Evolutionary conservation across 306 rosid genomes (phyloP).

Genomic region (Sicyos edulis): DNA sequence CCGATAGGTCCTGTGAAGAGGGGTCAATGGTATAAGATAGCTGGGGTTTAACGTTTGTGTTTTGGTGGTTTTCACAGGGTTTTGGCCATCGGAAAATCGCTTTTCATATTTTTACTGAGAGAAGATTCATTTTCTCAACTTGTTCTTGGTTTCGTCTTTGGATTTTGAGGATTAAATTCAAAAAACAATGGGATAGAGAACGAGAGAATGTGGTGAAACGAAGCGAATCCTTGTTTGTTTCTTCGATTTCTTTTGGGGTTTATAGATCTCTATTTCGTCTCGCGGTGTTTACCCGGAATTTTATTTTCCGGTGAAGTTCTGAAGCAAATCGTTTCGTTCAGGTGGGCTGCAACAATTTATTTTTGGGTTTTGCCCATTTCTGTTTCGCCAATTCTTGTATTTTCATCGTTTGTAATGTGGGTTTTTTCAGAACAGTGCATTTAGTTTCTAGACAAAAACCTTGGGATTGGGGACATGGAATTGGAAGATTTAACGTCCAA

Average conservation of each 20-base stretch:
- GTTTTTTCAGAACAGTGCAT: slow-evolving; percentile 20
- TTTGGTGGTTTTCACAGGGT: slow-evolving; percentile 62
- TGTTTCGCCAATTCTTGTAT: slow-evolving; percentile 21
- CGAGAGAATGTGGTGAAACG: slow-evolving; percentile 24
- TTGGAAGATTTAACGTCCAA: slow-evolving; percentile 16
- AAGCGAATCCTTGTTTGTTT: slow-evolving; percentile 2
- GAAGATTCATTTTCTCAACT: background rate
- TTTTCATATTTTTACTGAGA: background rate
- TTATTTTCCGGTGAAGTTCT: slow-evolving; percentile 27
- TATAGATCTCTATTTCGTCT: slow-evolving; percentile 43
- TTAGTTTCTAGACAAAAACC: slow-evolving; percentile 21
- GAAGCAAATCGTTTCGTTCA: slow-evolving; percentile 23
- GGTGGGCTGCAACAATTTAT: slow-evolving; percentile 42
- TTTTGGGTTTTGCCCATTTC: slow-evolving; percentile 24
- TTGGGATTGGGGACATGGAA: slow-evolving; percentile 15
- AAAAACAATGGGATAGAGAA: slow-evolving; percentile 32
- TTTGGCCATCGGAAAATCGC: slow-evolving; percentile 40
- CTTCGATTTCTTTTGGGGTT: slow-evolving; percentile 30
- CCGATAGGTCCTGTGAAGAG: slow-evolving; percentile 49
- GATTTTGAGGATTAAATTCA: slow-evolving; percentile 14
- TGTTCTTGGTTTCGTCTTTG: background rate
- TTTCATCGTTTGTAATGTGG: slow-evolving; percentile 26
- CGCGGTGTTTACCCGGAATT: slow-evolving; percentile 33
- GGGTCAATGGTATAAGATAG: slow-evolving; percentile 59
- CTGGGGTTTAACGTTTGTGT: slow-evolving; percentile 56